These are phyloP conservation scores for Licmophora abbreviata DNA, from an alignment of 108 stramenopile genomes.

Conservation along the genomic window DNA sequence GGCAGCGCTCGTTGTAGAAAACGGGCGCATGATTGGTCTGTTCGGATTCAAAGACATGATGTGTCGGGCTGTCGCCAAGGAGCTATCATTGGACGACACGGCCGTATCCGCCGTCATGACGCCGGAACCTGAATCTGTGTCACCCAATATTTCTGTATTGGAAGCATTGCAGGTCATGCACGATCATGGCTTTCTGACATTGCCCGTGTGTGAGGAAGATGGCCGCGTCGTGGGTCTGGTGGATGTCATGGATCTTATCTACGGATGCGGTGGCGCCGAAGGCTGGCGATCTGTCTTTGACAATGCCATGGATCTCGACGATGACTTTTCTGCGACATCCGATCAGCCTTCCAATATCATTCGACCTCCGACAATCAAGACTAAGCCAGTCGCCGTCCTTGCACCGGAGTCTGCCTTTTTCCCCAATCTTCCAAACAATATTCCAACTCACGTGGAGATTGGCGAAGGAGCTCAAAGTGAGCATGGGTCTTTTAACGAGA, in stretches of 20 bases:
- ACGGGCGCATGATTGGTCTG: slow-evolving; percentile 77
- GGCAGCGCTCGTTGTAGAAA: slow-evolving; percentile 79
- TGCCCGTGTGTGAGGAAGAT: slow-evolving; percentile 79
- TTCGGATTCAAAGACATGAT: slow-evolving; percentile 95
- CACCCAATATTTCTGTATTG: slow-evolving; percentile 78
- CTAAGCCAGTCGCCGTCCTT: too few relatives aligned
- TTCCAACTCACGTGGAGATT: too few relatives aligned
- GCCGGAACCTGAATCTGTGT: slow-evolving; percentile 80
- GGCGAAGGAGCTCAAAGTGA: too few relatives aligned
- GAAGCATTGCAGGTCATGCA: slow-evolving; percentile 93
- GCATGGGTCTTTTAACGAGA: too few relatives aligned
- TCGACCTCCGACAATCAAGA: too few relatives aligned
- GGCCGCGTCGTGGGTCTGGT: slow-evolving; percentile 87
- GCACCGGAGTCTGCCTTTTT: too few relatives aligned
- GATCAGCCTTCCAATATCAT: too few relatives aligned
- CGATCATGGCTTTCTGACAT: slow-evolving; percentile 86
- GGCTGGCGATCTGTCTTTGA: slow-evolving; percentile 79
- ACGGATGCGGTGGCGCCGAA: slow-evolving; percentile 67
- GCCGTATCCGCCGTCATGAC: slow-evolving; percentile 84
- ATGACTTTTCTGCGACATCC: too few relatives aligned
- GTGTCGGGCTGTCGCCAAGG: slow-evolving; percentile 84
- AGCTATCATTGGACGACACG: slow-evolving; percentile 58
- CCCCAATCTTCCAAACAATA: too few relatives aligned
- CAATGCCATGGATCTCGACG: slow-evolving; percentile 53
- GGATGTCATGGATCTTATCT: slow-evolving; percentile 93